Evolutionary conservation across 805 yeast genomes (phyloP).

Genomic region (Ogataea salicorniae): DNA sequence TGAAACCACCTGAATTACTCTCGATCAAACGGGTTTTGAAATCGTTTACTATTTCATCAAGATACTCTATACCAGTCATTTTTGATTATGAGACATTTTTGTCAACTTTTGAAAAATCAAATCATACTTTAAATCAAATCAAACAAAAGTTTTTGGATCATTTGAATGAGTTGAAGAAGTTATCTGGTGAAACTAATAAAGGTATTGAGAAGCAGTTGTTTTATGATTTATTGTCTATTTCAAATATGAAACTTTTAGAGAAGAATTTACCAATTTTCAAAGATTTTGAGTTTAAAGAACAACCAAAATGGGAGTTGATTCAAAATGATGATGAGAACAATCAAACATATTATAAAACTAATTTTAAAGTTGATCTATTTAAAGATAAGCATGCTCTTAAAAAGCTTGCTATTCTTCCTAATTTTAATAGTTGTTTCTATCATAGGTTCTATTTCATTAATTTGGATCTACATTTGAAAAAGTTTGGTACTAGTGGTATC

Average conservation of each 20-base stretch:
- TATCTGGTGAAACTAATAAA: constrained; percentile 15
- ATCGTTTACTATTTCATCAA: constrained; percentile 17
- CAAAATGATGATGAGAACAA: constrained; percentile 2
- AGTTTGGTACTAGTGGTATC: constrained; percentile 11
- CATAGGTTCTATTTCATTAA: constrained; percentile 16
- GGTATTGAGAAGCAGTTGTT: constrained; percentile 22
- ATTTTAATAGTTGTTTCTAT: constrained; percentile 17
- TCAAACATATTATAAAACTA: constrained; percentile 6
- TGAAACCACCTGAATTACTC: constrained; percentile 13
- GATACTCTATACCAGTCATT: constrained; percentile 15
- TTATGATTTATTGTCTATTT: constrained; percentile 18
- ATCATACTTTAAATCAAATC: constrained; percentile 9
- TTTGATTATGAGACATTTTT: constrained; percentile 14
- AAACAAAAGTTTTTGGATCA: constrained; percentile 12
- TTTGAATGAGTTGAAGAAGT: constrained; percentile 9
- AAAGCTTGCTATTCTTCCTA: constrained; percentile 16
- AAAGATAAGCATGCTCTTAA: constrained; percentile 11
- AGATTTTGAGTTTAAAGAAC: constrained; percentile 7
- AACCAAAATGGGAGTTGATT: constrained; percentile 15
- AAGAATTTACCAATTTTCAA: constrained; percentile 14
- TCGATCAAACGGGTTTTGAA: constrained; percentile 12
- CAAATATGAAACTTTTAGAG: constrained; percentile 14
- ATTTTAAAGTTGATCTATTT: constrained; percentile 12
- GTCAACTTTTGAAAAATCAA: constrained; percentile 9
- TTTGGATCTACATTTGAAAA: constrained; percentile 12